Evolutionary conservation across 371 early-diverging fungal genomes (phyloP).

Genomic region (Mucor ambiguus): DNA sequence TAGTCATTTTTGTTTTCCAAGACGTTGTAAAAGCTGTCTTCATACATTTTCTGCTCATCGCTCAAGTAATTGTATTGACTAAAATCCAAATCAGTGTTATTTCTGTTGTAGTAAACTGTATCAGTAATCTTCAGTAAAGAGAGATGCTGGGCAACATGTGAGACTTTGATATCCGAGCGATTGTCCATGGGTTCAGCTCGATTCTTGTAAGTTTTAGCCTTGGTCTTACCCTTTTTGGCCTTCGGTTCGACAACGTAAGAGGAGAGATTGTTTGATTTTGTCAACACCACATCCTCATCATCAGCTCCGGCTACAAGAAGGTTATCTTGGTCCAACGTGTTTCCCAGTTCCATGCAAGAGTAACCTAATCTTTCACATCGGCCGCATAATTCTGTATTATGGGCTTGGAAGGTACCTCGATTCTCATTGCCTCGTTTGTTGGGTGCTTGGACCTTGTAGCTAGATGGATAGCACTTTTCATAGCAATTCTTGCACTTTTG

Average conservation of each 20-base stretch:
- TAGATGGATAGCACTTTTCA: conserved; percentile 1
- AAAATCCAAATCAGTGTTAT: not conserved
- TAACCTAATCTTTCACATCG: conserved; percentile 10
- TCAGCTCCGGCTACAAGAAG: not conserved
- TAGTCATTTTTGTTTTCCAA: not conserved
- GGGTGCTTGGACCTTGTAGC: conserved; percentile 8
- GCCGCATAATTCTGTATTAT: conserved; percentile 11
- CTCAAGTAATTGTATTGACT: not conserved
- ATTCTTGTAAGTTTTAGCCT: not conserved
- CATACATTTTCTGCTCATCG: not conserved
- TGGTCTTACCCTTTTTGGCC: not conserved
- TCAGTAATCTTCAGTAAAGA: not conserved
- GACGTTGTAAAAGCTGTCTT: not conserved
- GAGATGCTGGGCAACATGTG: too few relatives aligned
- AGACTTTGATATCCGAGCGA: too few relatives aligned
- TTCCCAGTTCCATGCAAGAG: conserved; percentile 8
- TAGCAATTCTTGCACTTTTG: conserved; percentile 13
- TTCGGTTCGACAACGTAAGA: not conserved
- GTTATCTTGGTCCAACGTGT: not conserved
- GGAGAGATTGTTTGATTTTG: not conserved
- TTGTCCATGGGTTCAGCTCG: not conserved
- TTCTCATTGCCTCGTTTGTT: conserved; percentile 15
- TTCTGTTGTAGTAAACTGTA: not conserved
- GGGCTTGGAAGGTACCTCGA: not conserved
- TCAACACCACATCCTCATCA: not conserved